phyloP scores from a whole-genome alignment of 495 filamentous ascomycete genomes.

The Talaromyces nanjingensis region DNA sequence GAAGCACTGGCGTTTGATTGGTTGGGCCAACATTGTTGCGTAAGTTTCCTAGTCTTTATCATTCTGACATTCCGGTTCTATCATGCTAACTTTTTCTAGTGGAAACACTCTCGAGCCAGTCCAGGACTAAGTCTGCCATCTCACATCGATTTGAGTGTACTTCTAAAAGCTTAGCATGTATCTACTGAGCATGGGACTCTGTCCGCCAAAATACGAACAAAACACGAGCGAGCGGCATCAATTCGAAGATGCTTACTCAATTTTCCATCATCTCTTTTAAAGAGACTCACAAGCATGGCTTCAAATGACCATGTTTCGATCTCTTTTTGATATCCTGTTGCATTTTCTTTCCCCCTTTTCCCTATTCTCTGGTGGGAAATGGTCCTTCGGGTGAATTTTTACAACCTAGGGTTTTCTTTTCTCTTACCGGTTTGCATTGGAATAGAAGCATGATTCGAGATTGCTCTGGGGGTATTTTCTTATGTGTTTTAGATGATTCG shows the following conservation, averaged over 20 bases:
- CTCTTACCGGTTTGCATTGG: background rate
- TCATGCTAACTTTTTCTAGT: slow-evolving; percentile 25
- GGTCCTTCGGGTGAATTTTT: background rate
- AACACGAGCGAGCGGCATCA: background rate
- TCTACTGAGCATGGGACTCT: background rate
- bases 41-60: slow-evolving; percentile 31
- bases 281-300: background rate
- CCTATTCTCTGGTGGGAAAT: background rate
- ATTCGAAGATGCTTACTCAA: background rate
- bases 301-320: background rate
- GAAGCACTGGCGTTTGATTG: slow-evolving; percentile 98
- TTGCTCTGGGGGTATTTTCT: background rate
- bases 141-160: background rate
- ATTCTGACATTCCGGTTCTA: background rate
- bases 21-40: slow-evolving; percentile 89
- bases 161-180: background rate
- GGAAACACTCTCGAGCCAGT: slow-evolving; percentile 49
- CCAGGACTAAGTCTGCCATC: slow-evolving; percentile 34
- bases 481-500: slow-evolving; percentile 2
- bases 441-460: background rate
- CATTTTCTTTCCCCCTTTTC: background rate
- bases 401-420: background rate
- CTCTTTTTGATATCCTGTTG: slow-evolving; percentile 3
- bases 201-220: background rate
- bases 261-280: background rate